A percentile compares a stretch with the other conserved stretches of the same genome.
Conservation (phyloP, 257 asterid species). For the Paulownia fortunei region DNA sequence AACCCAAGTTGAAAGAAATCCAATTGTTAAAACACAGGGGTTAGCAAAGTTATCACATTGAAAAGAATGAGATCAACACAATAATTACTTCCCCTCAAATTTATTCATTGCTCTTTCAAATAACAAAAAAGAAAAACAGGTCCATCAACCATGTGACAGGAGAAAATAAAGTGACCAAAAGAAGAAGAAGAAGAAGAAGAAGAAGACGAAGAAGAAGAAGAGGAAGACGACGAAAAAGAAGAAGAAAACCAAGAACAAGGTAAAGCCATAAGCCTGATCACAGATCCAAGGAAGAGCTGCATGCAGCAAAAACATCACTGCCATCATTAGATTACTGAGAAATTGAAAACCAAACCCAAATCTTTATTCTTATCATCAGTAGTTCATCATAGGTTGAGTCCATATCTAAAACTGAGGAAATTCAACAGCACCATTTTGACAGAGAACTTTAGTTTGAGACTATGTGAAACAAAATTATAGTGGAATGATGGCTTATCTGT, state of each 20-base stretch:
- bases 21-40: not conserved
- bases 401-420: not conserved
- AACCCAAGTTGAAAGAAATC: not conserved
- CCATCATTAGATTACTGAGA: slow-evolving; percentile 1
- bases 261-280: not conserved
- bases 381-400: not conserved
- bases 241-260: not conserved
- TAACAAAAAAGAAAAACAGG: not conserved
- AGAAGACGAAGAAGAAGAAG: not conserved
- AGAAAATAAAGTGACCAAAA: slow-evolving; percentile 8
- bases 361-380: not conserved
- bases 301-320: slow-evolving; percentile 20
- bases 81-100: not conserved
- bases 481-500: slow-evolving; percentile 14
- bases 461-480: slow-evolving; percentile 3
- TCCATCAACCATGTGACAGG: not conserved
- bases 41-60: not conserved
- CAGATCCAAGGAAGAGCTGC: slow-evolving; percentile 14
- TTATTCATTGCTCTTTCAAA: slow-evolving; percentile 4
- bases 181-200: not conserved
- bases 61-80: slow-evolving; percentile 1
- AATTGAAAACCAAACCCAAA: slow-evolving; percentile 26
- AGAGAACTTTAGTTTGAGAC: slow-evolving; percentile 18
- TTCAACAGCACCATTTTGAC: not conserved
- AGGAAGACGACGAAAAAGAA: not conserved